Evolutionary conservation across 1,139 yeast species (phyloP).

Genomic region (Sugiyamaella neomexicana): DNA sequence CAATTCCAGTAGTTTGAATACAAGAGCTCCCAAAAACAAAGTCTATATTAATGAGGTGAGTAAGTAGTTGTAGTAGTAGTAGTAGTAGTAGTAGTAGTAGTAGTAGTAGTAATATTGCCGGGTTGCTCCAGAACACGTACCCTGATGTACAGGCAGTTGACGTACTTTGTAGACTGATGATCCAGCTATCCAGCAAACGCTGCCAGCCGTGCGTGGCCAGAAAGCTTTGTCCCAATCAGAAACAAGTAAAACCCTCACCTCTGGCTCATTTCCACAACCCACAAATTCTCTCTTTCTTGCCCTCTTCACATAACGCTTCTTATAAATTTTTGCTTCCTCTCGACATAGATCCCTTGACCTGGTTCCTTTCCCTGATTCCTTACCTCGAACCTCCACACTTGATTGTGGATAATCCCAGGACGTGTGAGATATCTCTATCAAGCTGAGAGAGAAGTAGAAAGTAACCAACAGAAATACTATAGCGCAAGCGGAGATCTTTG

Average conservation of each 20-base stretch:
- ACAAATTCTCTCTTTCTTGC: conserved; percentile 3
- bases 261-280: conserved; percentile 18
- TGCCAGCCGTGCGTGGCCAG: background rate
- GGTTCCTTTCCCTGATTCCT: conserved; percentile 18
- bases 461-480: background rate
- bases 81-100: too few relatives aligned
- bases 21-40: too few relatives aligned
- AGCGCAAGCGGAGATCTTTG: background rate
- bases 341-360: conserved; percentile 13
- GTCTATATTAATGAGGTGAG: too few relatives aligned
- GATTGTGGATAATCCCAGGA: background rate
- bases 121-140: background rate
- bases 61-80: too few relatives aligned
- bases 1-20: too few relatives aligned
- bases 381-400: conserved; percentile 12
- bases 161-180: conserved; percentile 13
- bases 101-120: too few relatives aligned
- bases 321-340: conserved; percentile 5
- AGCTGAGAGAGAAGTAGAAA: background rate
- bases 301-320: conserved; percentile 5
- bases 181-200: background rate
- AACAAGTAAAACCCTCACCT: conserved; percentile 12
- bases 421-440: background rate
- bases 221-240: conserved; percentile 11
- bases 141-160: conserved; percentile 6